Conservation (phyloP, 148 eudicot species). For the Selenicereus undatus region DNA sequence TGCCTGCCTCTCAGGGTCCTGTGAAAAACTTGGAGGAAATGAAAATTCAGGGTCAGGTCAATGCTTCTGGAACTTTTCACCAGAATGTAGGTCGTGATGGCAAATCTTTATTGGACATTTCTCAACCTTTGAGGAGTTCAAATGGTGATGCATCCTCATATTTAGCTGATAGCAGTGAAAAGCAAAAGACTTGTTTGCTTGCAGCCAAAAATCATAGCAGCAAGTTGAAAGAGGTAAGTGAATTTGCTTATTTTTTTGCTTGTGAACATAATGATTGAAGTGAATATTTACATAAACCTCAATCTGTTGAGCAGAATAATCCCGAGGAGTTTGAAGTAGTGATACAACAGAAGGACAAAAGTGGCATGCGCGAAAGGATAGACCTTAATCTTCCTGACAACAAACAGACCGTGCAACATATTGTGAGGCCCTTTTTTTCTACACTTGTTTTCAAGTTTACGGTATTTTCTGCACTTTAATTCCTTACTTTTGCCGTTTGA, state of each 20-base stretch:
- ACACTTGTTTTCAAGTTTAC: conserved; percentile 6
- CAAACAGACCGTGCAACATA: conserved; percentile 44
- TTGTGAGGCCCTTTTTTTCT: conserved; percentile 46
- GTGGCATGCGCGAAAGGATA: conserved; percentile 50
- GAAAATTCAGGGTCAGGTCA: conserved; percentile 40
- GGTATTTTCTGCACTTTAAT: conserved; percentile 2
- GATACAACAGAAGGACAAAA: conserved; percentile 53
- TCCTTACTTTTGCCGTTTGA: conserved; percentile 6
- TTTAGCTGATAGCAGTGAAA: conserved; percentile 37
- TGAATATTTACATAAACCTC: conserved; percentile 43
- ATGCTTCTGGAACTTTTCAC: conserved; percentile 36
- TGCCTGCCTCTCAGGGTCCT: conserved; percentile 36
- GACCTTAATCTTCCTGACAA: conserved; percentile 61
- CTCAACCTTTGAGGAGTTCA: conserved; percentile 34
- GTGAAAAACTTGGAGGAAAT: conserved; percentile 34
- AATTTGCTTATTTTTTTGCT: conserved; percentile 29
- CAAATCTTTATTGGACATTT: conserved; percentile 31
- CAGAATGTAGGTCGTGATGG: conserved; percentile 46
- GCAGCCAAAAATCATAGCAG: conserved; percentile 35
- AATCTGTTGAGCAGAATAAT: conserved; percentile 34
- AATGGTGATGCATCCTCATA: conserved; percentile 36
- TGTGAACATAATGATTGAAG: conserved; percentile 41
- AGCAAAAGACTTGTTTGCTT: conserved; percentile 36
- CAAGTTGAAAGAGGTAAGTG: conserved; percentile 51
- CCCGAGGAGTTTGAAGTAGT: conserved; percentile 37